Base-by-base conservation (phyloP, 73 alveolate genomes). In the Blepharisma japonicum region DNA sequence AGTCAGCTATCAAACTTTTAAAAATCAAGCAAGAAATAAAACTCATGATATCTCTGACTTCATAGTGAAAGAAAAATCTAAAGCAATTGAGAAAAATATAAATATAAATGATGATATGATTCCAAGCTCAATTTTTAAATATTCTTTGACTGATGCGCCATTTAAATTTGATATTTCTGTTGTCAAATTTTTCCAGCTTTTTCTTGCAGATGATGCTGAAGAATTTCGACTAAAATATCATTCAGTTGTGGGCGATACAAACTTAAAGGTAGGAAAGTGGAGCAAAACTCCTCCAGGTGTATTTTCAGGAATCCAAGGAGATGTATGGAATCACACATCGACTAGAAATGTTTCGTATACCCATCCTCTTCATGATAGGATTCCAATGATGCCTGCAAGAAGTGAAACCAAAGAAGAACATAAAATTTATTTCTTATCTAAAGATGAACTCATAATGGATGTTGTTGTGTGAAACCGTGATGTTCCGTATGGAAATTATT, bases 361-460 rank as follows among this genome's bases (percentile, higher is more conserved):
- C 14, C 74, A 61, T 25, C 50, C 74, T 61, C 47, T 61, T 18
- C 14, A 61, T 8, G 74, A 61, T 25, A 14, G 74, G 47, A 18
- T 61, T 8, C 74, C 74, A 14, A 18, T 61, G 38, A 61, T 61
- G 74, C 74, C 74, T 14, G 23, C 14, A 0, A 18, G 3, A 14
- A 14, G 74, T 5, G 14, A 20, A 18, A 14, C 47, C 47, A 61
- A 14, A 14, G 74, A 61, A 9, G 23, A 11, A 8, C 48, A 61
- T 14, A 61, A n/a, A 20, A 39, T 61, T 61, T 25, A 61, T 5
- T 61, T 61, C 23, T 25, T 61, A 5, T 18, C 49, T 25, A 61
- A 25, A 61, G 18, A 25, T 20, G 74, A 61, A 25, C 11, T 61
- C 5, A 39, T 61, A 14, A 1, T 61, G 14, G 74, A 61, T 20